Conservation (phyloP, 1,284 basidiomycete species). For the Limonomyces culmigenus region DNA sequence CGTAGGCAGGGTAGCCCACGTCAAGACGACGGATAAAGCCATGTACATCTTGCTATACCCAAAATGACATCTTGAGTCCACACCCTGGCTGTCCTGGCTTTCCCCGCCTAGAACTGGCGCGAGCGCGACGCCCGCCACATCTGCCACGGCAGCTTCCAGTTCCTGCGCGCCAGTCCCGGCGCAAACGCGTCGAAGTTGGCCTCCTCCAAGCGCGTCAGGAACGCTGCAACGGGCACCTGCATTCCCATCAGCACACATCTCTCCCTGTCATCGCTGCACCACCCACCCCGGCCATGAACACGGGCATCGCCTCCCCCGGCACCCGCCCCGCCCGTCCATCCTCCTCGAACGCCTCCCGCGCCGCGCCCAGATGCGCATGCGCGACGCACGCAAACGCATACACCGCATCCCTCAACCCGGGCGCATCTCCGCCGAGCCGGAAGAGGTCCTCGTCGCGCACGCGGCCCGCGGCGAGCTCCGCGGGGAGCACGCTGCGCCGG, state of each 20-base stretch:
- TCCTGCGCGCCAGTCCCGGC: constrained; percentile 47
- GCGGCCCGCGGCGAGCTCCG: constrained; percentile 68
- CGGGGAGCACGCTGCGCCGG: constrained; percentile 66
- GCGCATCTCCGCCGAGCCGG: constrained; percentile 45
- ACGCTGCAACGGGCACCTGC: constrained; percentile 62
- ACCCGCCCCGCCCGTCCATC: constrained; percentile 32
- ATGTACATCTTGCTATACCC: too few species aligned
- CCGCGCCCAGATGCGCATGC: constrained; percentile 81
- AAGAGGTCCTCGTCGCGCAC: constrained; percentile 83
- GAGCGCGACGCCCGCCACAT: constrained; percentile 66
- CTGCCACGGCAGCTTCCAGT: constrained; percentile 78
- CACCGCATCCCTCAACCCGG: constrained; percentile 57
- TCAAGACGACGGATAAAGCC: too few species aligned
- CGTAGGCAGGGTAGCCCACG: too few species aligned
- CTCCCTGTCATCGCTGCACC: constrained; percentile 3
- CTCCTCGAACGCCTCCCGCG: constrained; percentile 60
- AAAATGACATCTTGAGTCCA: too few species aligned
- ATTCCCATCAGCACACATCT: constrained; percentile 6
- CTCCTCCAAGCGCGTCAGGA: constrained; percentile 59
- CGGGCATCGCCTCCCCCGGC: constrained; percentile 49
- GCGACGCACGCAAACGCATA: constrained; percentile 83
- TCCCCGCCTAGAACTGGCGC: constrained; percentile 29
- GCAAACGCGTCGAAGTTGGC: constrained; percentile 77
- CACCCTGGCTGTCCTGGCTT: too few species aligned
- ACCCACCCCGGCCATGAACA: constrained; percentile 69